Conservation (phyloP, 202 grass and related monocot species). For the Setaria viridis region DNA sequence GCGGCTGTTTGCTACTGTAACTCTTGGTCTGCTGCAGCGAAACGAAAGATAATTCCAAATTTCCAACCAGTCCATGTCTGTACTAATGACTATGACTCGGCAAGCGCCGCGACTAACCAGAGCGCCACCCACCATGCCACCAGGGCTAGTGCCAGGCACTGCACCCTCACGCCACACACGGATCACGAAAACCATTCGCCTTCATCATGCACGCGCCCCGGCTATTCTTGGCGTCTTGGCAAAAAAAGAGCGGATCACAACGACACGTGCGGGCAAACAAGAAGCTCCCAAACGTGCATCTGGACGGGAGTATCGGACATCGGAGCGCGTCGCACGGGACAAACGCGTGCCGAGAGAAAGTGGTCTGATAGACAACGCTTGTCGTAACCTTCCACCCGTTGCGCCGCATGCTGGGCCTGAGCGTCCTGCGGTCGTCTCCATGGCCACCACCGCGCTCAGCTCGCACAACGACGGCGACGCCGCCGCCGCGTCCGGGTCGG, state of each 20-base stretch:
- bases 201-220: not conserved
- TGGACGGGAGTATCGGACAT: not conserved
- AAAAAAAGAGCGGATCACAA: not conserved
- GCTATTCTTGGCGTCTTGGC: slow-evolving; percentile 2
- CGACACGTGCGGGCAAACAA: not conserved
- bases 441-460: not conserved
- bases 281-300: not conserved
- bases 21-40: not conserved
- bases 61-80: not conserved
- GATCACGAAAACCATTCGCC: not conserved
- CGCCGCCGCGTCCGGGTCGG: not conserved
- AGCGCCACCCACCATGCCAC: too few relatives aligned
- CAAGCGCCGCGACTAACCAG: too few relatives aligned
- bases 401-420: not conserved
- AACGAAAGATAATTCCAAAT: not conserved
- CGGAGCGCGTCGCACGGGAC: not conserved
- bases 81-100: not conserved
- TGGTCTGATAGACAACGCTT: not conserved
- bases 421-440: not conserved
- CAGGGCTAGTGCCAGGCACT: too few relatives aligned
- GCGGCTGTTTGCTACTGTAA: not conserved
- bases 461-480: not conserved
- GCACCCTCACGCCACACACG: not conserved
- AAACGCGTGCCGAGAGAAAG: not conserved
- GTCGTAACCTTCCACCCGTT: not conserved